These are phyloP conservation scores for Strobilomyces confusus DNA, from an alignment of 768 basidiomycete genomes.

Conservation along the genomic window DNA sequence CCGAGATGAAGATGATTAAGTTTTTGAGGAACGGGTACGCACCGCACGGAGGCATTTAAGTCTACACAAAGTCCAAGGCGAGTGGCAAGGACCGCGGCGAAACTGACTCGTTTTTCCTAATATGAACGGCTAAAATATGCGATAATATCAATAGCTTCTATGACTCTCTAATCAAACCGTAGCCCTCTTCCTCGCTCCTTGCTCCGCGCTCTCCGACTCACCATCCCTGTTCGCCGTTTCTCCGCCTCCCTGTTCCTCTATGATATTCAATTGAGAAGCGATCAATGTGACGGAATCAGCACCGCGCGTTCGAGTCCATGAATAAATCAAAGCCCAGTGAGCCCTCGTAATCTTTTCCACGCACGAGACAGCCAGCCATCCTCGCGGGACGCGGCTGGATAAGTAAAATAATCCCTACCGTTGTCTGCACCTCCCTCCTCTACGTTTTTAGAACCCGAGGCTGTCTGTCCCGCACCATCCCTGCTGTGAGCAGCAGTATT, in stretches of 20 bases:
- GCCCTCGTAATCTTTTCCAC: slow-evolving; percentile 63
- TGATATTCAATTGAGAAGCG: slow-evolving; percentile 31
- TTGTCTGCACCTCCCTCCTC: slow-evolving; percentile 37
- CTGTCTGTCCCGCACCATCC: slow-evolving; percentile 15
- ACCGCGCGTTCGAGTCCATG: slow-evolving; percentile 41
- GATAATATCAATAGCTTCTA: slow-evolving; percentile 29
- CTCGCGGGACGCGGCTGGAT: slow-evolving; percentile 47
- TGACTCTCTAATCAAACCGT: slow-evolving; percentile 36
- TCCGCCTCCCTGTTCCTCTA: slow-evolving; percentile 18
- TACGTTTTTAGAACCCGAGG: slow-evolving; percentile 18
- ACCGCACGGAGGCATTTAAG: background rate
- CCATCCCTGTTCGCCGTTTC: slow-evolving; percentile 29
- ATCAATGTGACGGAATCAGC: slow-evolving; percentile 20
- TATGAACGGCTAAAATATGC: slow-evolving; percentile 14
- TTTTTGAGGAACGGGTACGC: slow-evolving; percentile 10
- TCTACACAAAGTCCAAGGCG: background rate
- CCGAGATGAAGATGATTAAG: slow-evolving; percentile 20
- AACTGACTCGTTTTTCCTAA: slow-evolving; percentile 4
- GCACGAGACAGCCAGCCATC: slow-evolving; percentile 68
- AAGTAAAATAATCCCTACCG: slow-evolving; percentile 73
- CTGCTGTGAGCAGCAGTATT: slow-evolving; percentile 13
- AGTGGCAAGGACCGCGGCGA: slow-evolving; percentile 16
- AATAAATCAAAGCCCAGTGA: slow-evolving; percentile 67
- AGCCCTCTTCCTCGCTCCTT: slow-evolving; percentile 47
- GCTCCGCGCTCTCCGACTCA: slow-evolving; percentile 39